A percentile compares a stretch with the other conserved stretches of the same genome.
Evolutionary conservation across 2,329 filamentous ascomycete species (phyloP).

Genomic region (Pseudogymnoascus sp.): DNA sequence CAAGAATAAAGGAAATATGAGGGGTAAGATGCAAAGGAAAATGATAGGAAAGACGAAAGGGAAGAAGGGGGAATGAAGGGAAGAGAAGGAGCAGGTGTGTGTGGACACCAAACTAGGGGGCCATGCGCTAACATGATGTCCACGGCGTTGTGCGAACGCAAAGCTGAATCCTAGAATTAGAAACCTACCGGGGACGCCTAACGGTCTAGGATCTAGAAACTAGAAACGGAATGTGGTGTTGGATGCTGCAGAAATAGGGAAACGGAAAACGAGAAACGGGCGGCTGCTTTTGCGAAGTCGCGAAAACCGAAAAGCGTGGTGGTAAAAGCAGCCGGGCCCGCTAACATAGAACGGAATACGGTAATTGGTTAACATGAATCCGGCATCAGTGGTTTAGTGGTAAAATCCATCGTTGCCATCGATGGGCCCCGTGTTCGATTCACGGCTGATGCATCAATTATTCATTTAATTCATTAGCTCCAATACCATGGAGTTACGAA

Average conservation of each 20-base stretch:
- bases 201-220: too few relatives aligned
- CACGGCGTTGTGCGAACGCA: not conserved
- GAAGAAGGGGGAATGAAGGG: too few relatives aligned
- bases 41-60: too few relatives aligned
- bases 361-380: too few relatives aligned
- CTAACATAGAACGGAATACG: not conserved
- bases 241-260: too few relatives aligned
- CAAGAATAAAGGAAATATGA: too few relatives aligned
- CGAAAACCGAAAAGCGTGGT: not conserved
- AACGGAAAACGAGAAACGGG: not conserved
- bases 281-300: not conserved
- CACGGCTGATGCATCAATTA: constrained; percentile 5
- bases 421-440: constrained; percentile 16
- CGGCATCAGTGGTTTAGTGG: constrained; percentile 31
- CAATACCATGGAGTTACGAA: not conserved
- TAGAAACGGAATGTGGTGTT: too few relatives aligned
- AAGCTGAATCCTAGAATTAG: not conserved
- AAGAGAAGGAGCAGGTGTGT: too few relatives aligned
- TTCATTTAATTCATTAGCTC: not conserved
- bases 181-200: too few relatives aligned
- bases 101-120: too few relatives aligned
- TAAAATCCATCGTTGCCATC: constrained; percentile 35
- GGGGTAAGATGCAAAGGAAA: too few relatives aligned
- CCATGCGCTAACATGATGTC: not conserved
- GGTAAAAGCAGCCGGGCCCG: not conserved